A percentile compares a stretch with the other conserved stretches of the same genome.
Evolutionary conservation across 2,329 filamentous ascomycete species (phyloP).

Genomic region (Pseudohalonectria lignicola): DNA sequence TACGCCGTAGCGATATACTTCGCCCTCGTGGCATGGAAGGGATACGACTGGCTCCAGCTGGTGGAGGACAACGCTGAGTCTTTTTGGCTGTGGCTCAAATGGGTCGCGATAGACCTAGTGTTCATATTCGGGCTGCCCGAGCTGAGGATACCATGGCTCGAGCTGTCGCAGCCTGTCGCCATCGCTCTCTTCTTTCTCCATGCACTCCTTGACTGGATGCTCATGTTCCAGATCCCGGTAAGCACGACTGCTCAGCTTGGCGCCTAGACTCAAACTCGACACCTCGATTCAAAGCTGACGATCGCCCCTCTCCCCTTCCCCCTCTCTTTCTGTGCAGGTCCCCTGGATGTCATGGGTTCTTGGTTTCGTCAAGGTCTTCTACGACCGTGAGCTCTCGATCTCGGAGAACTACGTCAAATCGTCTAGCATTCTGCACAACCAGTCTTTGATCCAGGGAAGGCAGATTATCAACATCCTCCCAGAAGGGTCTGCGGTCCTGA

Average conservation of each 20-base stretch:
- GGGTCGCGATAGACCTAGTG: slow-evolving; percentile 74
- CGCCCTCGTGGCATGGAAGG: slow-evolving; percentile 65
- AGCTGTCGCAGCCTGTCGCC: slow-evolving; percentile 70
- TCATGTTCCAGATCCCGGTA: slow-evolving; percentile 82
- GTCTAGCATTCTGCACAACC: slow-evolving; percentile 77
- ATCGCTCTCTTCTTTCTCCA: slow-evolving; percentile 62
- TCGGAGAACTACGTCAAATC: slow-evolving; percentile 90
- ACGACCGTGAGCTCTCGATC: slow-evolving; percentile 85
- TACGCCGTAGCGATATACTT: slow-evolving; percentile 77
- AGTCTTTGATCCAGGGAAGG: slow-evolving; percentile 86
- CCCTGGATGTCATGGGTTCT: slow-evolving; percentile 66
- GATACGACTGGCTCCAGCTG: slow-evolving; percentile 75
- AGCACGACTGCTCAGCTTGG: too few relatives aligned
- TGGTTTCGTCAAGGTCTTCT: slow-evolving; percentile 67
- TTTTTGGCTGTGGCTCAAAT: slow-evolving; percentile 88
- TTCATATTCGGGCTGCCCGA: slow-evolving; percentile 83
- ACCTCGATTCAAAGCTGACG: too few relatives aligned
- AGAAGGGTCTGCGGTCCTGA: slow-evolving; percentile 85
- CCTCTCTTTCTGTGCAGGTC: too few relatives aligned
- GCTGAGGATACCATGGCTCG: slow-evolving; percentile 90
- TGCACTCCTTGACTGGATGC: slow-evolving; percentile 63
- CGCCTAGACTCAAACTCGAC: too few relatives aligned
- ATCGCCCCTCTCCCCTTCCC: too few relatives aligned
- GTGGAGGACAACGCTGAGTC: slow-evolving; percentile 68
- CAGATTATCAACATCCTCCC: slow-evolving; percentile 97